These are phyloP conservation scores for Penicillium sp. DNA, from an alignment of 2,329 filamentous ascomycete species.

Conservation along the genomic window DNA sequence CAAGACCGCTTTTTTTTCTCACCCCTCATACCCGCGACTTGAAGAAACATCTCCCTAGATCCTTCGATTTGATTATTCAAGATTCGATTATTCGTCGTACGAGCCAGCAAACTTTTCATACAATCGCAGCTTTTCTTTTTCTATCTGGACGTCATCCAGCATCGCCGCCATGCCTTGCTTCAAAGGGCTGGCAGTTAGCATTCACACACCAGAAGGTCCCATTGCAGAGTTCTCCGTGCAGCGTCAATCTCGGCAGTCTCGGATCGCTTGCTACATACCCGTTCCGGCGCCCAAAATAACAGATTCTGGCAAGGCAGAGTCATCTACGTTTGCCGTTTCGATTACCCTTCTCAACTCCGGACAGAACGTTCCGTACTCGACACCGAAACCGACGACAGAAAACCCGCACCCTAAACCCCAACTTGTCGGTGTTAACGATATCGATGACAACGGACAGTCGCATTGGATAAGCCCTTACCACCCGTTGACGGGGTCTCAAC, in stretches of 20 bases:
- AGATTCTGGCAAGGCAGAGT: constrained; percentile 72
- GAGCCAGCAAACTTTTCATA: neutral
- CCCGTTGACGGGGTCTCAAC: constrained; percentile 84
- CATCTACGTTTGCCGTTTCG: constrained; percentile 95
- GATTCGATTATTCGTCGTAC: neutral
- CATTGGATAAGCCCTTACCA: constrained; percentile 71
- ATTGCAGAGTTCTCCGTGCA: constrained; percentile 92
- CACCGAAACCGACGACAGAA: constrained; percentile 70
- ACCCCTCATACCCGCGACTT: neutral
- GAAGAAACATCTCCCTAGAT: no score
- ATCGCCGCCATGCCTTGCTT: constrained; percentile 79
- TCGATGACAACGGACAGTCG: constrained; percentile 51
- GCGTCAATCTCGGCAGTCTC: constrained; percentile 82
- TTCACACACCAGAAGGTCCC: constrained; percentile 76
- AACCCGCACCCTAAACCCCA: constrained; percentile 80
- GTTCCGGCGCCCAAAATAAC: constrained; percentile 82
- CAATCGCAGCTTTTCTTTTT: neutral
- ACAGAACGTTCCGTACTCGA: constrained; percentile 86
- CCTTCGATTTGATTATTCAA: neutral
- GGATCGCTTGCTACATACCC: constrained; percentile 96
- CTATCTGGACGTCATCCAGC: neutral
- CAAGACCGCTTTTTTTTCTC: neutral
- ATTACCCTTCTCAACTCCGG: constrained; percentile 90
- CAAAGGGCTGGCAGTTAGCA: constrained; percentile 97
- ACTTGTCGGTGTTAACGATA: constrained; percentile 65